phyloP scores from a whole-genome alignment of 2,329 filamentous ascomycete species.

The Graphilbum fragrans region DNA sequence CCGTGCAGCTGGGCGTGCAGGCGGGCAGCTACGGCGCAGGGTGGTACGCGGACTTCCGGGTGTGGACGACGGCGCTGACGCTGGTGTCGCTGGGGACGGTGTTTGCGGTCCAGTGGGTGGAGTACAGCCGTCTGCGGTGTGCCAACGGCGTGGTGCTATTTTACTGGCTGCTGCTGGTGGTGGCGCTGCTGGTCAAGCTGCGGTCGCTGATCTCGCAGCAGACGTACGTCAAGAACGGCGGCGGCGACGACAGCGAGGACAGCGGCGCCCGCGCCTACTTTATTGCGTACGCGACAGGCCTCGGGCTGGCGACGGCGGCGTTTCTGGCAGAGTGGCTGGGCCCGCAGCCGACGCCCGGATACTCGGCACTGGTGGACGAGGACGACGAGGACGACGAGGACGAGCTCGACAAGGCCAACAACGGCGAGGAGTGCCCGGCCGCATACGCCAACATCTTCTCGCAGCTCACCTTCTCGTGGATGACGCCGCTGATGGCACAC shows the following conservation, averaged over 20 bases:
- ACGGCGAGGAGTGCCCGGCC: constrained; percentile 50
- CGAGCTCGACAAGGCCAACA: too few relatives aligned
- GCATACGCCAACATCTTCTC: constrained; percentile 95
- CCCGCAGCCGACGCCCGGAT: constrained; percentile 52
- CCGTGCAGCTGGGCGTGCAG: constrained; percentile 64
- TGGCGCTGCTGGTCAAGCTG: constrained; percentile 69
- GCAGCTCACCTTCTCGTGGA: constrained; percentile 89
- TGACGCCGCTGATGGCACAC: constrained; percentile 95
- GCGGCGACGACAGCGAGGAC: too few relatives aligned
- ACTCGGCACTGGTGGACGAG: constrained; percentile 44
- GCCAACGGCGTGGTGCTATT: constrained; percentile 82
- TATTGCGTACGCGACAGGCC: constrained; percentile 57
- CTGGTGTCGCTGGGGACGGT: constrained; percentile 62
- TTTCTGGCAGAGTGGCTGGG: constrained; percentile 78
- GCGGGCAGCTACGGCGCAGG: constrained; percentile 54
- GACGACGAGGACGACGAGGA: background rate
- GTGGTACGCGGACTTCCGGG: constrained; percentile 73
- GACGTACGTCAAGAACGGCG: constrained; percentile 49
- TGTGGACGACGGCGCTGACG: constrained; percentile 67
- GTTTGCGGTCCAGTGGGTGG: constrained; percentile 71
- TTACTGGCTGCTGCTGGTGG: constrained; percentile 81
- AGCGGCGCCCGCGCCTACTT: constrained; percentile 48
- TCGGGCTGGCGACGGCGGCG: constrained; percentile 56
- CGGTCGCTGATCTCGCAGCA: constrained; percentile 75
- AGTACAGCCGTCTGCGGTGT: constrained; percentile 71